Evolutionary conservation across 177 flowering plant genomes (phyloP), one percentile per base, ranked within the genome.

Genomic region (Vitis hybrid): DNA sequence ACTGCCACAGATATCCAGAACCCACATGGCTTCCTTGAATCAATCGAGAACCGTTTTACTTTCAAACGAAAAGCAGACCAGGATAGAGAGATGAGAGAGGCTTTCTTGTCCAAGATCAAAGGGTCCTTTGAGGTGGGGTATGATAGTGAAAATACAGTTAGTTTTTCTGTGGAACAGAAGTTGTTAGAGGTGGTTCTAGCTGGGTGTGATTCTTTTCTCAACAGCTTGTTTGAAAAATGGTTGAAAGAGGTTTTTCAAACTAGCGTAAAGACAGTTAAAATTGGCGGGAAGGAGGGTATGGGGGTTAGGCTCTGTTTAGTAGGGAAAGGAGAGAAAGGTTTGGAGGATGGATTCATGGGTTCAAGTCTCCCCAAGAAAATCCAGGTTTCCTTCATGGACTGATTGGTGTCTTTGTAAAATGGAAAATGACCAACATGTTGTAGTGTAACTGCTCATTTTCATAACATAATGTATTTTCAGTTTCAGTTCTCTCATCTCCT

Each of bases 211-310:
- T 71, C 63, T 51, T 85, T 84, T 70, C 69, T 84, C 9, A 76
- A 83, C 60, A 74, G 80, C 83, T 75, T 82, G 87, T 84, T 87
- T 81, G 91, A 88, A 34, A 81, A 85, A 64, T 92, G 97, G 97
- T 74, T 88, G 51, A 83, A 81, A 82, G 91, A 87, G 65, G 71
- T 92, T 73, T 85, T 92, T 77, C 86, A 86, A 84, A 84, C 81
- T 57, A 84, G 88, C 74, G 80, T 91, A 77, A 14, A 75, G 68
- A 77, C 70, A 70, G 75, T 82, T 50, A 83, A 80, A 76, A 76
- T 59, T 54, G 77, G 86, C 45, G 82, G 87, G 77, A 77, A 82
- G 14, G 86, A 74, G 69, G 85, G 74, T 66, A 76, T 66, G 48
- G 60, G 51, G 21, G 73, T 90, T 78, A 88, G 75, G 79, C 78